phyloP scores from a whole-genome alignment of 352 stramenopile genomes.

The Pythium periplocum region DNA sequence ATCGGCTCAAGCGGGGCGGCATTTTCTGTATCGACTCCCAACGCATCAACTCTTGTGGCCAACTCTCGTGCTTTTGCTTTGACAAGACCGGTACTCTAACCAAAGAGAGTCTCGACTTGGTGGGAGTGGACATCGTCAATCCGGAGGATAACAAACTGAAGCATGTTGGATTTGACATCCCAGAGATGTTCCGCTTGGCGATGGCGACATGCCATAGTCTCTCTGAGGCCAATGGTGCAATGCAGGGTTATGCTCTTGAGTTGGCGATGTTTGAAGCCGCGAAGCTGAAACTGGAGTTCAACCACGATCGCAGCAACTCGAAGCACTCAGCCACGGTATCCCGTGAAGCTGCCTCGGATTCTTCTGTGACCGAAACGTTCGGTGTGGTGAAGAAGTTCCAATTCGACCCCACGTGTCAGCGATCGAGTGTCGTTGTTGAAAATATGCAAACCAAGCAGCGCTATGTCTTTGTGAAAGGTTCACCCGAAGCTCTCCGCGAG shows the following conservation, averaged over 20 bases:
- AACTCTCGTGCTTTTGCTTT: slow-evolving; percentile 41
- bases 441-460: slow-evolving; percentile 21
- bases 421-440: slow-evolving; percentile 32
- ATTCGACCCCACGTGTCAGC: slow-evolving; percentile 33
- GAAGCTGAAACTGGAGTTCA: slow-evolving; percentile 3
- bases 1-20: slow-evolving; percentile 30
- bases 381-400: slow-evolving; percentile 31
- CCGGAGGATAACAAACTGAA: background rate
- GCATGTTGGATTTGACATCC: background rate
- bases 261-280: slow-evolving; percentile 38
- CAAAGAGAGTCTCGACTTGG: slow-evolving; percentile 27
- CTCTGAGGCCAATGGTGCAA: slow-evolving; percentile 16
- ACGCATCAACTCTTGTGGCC: slow-evolving; percentile 31
- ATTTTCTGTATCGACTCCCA: slow-evolving; percentile 58
- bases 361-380: slow-evolving; percentile 3
- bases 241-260: slow-evolving; percentile 38
- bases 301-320: too few relatives aligned
- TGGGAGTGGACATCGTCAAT: slow-evolving; percentile 19
- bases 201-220: slow-evolving; percentile 40
- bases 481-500: slow-evolving; percentile 13
- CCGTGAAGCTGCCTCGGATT: too few relatives aligned
- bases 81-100: slow-evolving; percentile 52
- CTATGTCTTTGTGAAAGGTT: slow-evolving; percentile 36
- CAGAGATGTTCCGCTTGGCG: slow-evolving; percentile 11
- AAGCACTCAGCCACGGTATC: too few relatives aligned